A percentile compares a stretch with the other conserved stretches of the same genome.
Evolutionary conservation across 768 basidiomycete genomes (phyloP).

Genomic region (Tylopilus subfusipes): DNA sequence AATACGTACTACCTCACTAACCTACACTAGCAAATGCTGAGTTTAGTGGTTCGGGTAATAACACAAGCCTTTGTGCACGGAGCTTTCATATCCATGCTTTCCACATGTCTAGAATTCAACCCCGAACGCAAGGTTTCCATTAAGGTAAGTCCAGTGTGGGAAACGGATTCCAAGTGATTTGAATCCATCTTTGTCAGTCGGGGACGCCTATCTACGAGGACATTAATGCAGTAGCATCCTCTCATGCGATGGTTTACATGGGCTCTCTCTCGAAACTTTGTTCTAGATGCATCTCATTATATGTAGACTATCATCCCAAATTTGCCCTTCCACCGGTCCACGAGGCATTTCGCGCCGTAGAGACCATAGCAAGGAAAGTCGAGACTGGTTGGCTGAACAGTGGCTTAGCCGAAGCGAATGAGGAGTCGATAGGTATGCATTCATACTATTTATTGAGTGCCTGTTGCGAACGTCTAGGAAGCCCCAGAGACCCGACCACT

Average conservation of each 20-base stretch:
- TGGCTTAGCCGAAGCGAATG: conserved; percentile 27
- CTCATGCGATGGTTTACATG: conserved; percentile 37
- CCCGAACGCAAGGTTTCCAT: conserved; percentile 21
- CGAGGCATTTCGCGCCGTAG: conserved; percentile 29
- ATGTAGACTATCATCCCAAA: conserved; percentile 33
- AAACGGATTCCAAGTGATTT: not conserved
- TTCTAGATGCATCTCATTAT: conserved; percentile 32
- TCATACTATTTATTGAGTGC: conserved; percentile 26
- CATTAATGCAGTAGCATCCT: conserved; percentile 33
- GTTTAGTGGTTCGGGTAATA: conserved; percentile 44
- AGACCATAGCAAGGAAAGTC: conserved; percentile 38
- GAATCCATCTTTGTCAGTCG: conserved; percentile 20
- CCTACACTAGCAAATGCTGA: conserved; percentile 23
- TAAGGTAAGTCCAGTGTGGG: conserved; percentile 4
- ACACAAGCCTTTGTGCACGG: conserved; percentile 55
- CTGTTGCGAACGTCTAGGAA: conserved; percentile 19
- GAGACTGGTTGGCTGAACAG: conserved; percentile 49
- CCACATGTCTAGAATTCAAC: conserved; percentile 31
- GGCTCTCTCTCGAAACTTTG: conserved; percentile 41
- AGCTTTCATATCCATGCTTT: conserved; percentile 46
- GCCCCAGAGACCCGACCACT: conserved; percentile 44
- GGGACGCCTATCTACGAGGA: conserved; percentile 35
- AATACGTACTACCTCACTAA: conserved; percentile 16
- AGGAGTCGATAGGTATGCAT: conserved; percentile 32
- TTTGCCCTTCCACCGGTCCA: conserved; percentile 27